phyloP scores from a whole-genome alignment of 768 basidiomycete genomes.

The Rhodotorula paludigena region DNA sequence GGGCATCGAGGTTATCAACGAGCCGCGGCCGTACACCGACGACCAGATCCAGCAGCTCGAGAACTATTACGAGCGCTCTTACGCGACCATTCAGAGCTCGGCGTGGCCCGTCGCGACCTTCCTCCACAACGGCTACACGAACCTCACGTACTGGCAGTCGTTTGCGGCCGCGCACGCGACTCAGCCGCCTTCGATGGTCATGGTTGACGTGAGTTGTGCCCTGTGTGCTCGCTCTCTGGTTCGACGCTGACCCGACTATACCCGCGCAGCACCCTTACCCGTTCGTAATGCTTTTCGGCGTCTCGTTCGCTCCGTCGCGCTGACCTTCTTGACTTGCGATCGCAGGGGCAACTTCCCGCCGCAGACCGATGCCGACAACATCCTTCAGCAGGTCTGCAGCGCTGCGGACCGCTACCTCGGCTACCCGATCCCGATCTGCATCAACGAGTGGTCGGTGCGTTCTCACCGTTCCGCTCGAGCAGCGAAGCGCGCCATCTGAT shows the following conservation, averaged over 20 bases:
- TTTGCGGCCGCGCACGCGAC: constrained; percentile 4
- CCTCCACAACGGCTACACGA: constrained; percentile 32
- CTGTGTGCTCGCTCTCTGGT: not conserved
- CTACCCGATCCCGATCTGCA: constrained; percentile 40
- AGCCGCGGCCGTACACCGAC: constrained; percentile 40
- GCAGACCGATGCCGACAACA: constrained; percentile 29
- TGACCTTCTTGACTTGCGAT: not conserved
- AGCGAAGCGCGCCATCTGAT: not conserved
- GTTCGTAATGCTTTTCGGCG: not conserved
- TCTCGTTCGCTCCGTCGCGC: not conserved
- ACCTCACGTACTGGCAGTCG: constrained; percentile 21
- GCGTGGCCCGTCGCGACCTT: constrained; percentile 30
- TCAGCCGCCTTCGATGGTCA: constrained; percentile 27
- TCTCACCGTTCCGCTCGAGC: not conserved
- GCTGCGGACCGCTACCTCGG: constrained; percentile 21
- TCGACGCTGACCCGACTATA: not conserved
- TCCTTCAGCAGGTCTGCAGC: constrained; percentile 41
- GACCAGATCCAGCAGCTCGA: constrained; percentile 32
- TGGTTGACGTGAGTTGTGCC: constrained; percentile 32
- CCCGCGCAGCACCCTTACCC: constrained; percentile 11
- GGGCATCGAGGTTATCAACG: constrained; percentile 41
- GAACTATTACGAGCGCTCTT: constrained; percentile 38
- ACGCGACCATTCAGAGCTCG: constrained; percentile 26
- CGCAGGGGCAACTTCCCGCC: constrained; percentile 39
- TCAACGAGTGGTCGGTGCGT: constrained; percentile 40